Evolutionary conservation across 202 grass and related monocot genomes (phyloP).

Genomic region (Setaria italica): DNA sequence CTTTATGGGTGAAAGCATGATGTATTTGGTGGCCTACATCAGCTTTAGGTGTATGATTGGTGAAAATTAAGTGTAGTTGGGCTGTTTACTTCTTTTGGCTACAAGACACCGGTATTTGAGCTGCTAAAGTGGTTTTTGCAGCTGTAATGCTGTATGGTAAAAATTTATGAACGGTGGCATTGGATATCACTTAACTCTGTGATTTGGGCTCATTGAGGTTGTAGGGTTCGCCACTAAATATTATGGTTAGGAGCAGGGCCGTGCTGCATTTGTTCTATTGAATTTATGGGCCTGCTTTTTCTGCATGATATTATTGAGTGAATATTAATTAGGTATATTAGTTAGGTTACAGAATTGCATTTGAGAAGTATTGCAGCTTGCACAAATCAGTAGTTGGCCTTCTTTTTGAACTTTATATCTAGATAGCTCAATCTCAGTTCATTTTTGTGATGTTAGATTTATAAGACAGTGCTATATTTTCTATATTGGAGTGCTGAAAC

Average conservation of each 20-base stretch:
- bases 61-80: background rate
- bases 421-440: background rate
- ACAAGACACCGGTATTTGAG: slow-evolving; percentile 27
- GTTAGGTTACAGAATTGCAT: background rate
- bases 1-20: background rate
- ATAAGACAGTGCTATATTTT: background rate
- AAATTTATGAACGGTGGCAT: background rate
- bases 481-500: background rate
- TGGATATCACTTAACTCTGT: background rate
- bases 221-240: background rate
- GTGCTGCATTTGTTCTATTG: background rate
- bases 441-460: background rate
- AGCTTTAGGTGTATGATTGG: background rate
- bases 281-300: background rate
- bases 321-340: background rate
- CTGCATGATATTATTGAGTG: background rate
- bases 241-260: background rate
- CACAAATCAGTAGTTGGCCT: background rate
- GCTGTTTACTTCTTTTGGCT: background rate
- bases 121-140: background rate
- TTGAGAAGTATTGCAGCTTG: background rate
- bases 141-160: background rate
- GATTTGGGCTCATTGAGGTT: background rate
- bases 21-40: slow-evolving; percentile 15
- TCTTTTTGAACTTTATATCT: background rate